Conservation (phyloP, 768 basidiomycete species). For the Kwoniella dendrophila region DNA sequence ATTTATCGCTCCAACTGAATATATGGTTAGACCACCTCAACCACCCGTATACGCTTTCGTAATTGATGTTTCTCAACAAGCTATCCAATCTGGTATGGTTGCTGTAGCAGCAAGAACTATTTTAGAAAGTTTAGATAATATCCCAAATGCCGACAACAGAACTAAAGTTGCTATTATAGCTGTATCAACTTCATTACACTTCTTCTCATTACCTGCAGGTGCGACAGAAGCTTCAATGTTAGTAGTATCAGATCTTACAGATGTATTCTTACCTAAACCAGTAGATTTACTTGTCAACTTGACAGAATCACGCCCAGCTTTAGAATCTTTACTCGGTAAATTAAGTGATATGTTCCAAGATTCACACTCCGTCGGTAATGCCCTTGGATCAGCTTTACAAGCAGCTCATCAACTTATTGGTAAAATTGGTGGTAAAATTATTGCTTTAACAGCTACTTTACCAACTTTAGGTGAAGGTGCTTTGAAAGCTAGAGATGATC, state of each 20-base stretch:
- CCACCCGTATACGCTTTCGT: slow-evolving; percentile 96
- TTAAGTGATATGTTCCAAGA: slow-evolving; percentile 98
- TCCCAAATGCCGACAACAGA: slow-evolving; percentile 90
- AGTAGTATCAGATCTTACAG: slow-evolving; percentile 94
- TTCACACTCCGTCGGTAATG: slow-evolving; percentile 88
- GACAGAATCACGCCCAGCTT: slow-evolving; percentile 73
- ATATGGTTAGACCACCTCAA: slow-evolving; percentile 97
- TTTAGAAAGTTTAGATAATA: slow-evolving; percentile 88
- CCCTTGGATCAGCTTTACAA: slow-evolving; percentile 90
- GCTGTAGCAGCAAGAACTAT: slow-evolving; percentile 97
- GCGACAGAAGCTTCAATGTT: slow-evolving; percentile 82
- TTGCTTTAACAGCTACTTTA: slow-evolving; percentile 79
- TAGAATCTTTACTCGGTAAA: slow-evolving; percentile 78
- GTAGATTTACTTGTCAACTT: slow-evolving; percentile 95
- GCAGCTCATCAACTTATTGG: slow-evolving; percentile 94
- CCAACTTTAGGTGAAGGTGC: slow-evolving; percentile 87
- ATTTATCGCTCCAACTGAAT: slow-evolving; percentile 96
- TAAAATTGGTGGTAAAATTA: slow-evolving; percentile 91
- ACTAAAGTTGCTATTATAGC: slow-evolving; percentile 92
- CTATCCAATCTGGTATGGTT: slow-evolving; percentile 95
- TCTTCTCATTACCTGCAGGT: slow-evolving; percentile 80
- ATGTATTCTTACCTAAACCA: slow-evolving; percentile 96
- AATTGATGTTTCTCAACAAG: slow-evolving; percentile 91
- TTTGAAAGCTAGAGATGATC: slow-evolving; percentile 94
- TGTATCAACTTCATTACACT: slow-evolving; percentile 89